A percentile compares a stretch with the other conserved stretches of the same genome.
Conservation (phyloP, 2,329 filamentous ascomycete genomes). For the Fusarium xylarioides region DNA sequence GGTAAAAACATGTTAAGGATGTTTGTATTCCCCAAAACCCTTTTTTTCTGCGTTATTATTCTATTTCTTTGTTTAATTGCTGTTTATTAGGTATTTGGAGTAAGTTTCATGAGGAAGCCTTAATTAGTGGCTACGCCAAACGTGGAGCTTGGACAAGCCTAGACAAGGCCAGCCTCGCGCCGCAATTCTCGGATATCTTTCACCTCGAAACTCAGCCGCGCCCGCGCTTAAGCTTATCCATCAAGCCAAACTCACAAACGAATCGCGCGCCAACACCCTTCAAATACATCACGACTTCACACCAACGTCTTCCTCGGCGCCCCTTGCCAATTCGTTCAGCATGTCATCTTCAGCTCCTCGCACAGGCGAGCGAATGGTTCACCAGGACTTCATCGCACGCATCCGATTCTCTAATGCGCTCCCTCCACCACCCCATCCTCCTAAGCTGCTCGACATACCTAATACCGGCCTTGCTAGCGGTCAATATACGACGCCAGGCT, state of each 20-base stretch:
- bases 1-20: neutral
- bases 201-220: slow-evolving; percentile 31
- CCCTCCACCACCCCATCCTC: slow-evolving; percentile 90
- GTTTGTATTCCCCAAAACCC: neutral
- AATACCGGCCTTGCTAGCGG: slow-evolving; percentile 87
- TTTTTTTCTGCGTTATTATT: neutral
- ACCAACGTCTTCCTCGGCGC: slow-evolving; percentile 8
- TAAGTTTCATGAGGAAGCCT: neutral
- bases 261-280: neutral
- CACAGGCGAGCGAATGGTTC: slow-evolving; percentile 68
- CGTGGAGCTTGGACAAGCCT: slow-evolving; percentile 29
- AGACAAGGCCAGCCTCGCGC: slow-evolving; percentile 38
- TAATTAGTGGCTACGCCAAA: neutral
- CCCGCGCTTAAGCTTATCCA: slow-evolving; percentile 35
- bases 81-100: neutral
- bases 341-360: slow-evolving; percentile 44
- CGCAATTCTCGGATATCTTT: slow-evolving; percentile 36
- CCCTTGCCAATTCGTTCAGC: slow-evolving; percentile 21
- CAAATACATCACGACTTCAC: slow-evolving; percentile 1
- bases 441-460: slow-evolving; percentile 96
- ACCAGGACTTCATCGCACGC: slow-evolving; percentile 97
- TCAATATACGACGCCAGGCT: slow-evolving; percentile 90
- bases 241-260: slow-evolving; percentile 10
- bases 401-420: slow-evolving; percentile 96
- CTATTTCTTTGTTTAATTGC: neutral